phyloP scores from a whole-genome alignment of 1,284 basidiomycete genomes.

The Apiotrichum domesticum region DNA sequence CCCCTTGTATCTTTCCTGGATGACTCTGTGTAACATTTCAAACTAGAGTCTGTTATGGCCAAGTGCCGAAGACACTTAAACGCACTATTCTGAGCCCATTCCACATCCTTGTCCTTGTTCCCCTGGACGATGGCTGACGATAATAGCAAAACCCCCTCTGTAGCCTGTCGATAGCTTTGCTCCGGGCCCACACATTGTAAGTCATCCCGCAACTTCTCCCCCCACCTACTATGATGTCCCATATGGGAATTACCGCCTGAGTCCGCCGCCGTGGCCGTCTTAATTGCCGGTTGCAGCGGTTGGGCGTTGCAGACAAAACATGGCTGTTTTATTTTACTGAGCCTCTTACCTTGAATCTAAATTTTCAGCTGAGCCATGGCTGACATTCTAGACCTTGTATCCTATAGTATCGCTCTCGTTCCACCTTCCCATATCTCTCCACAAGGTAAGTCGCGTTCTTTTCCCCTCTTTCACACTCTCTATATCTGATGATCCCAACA shows the following conservation, averaged over 20 bases:
- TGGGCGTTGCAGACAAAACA: constrained; percentile 43
- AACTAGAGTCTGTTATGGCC: constrained; percentile 49
- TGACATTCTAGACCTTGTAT: constrained; percentile 9
- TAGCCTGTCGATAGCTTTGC: constrained; percentile 3
- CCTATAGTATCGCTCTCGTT: background rate
- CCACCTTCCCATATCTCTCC: no score
- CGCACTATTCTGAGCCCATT: constrained; percentile 41
- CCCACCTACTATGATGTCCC: constrained; percentile 39
- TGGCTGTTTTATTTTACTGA: constrained; percentile 49
- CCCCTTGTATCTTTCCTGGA: constrained; percentile 17
- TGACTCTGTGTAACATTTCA: constrained; percentile 47
- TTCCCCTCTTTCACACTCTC: background rate
- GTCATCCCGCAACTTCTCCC: background rate
- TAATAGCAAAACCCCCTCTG: background rate
- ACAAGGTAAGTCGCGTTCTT: background rate
- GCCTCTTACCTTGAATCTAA: constrained; percentile 7
- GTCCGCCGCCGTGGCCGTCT: constrained; percentile 28
- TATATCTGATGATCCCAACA: constrained; percentile 45
- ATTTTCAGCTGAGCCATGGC: constrained; percentile 10
- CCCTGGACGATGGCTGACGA: background rate
- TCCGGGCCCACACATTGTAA: constrained; percentile 8
- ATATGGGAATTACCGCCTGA: constrained; percentile 48
- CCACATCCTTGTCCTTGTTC: constrained; percentile 1
- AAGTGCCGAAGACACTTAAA: constrained; percentile 47
- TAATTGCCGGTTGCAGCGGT: constrained; percentile 25